phyloP scores from a whole-genome alignment of 2,329 filamentous ascomycete genomes.

The Tricladium varicosporioides region DNA sequence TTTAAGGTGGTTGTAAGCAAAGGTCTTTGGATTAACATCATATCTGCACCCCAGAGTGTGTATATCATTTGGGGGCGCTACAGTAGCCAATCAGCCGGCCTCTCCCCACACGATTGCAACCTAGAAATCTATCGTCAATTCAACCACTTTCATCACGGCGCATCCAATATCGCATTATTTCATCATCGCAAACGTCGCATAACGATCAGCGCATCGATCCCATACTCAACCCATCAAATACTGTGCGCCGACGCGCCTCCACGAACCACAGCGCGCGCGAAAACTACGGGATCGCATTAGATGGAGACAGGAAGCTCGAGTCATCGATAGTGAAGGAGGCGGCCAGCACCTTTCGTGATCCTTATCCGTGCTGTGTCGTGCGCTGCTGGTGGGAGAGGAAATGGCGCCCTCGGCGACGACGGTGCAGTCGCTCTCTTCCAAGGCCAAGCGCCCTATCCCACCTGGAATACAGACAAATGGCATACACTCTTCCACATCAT shows the following conservation, averaged over 20 bases:
- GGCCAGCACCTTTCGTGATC: slow-evolving; percentile 11
- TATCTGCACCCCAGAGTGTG: neutral
- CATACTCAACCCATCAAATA: neutral
- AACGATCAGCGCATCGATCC: neutral
- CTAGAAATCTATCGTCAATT: neutral
- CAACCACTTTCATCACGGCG: neutral
- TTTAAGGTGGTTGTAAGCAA: too few relatives aligned
- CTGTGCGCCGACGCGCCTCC: neutral
- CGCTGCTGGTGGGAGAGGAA: slow-evolving; percentile 1
- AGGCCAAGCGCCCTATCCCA: slow-evolving; percentile 67
- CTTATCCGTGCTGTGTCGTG: slow-evolving; percentile 3
- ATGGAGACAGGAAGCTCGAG: slow-evolving; percentile 19
- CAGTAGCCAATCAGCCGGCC: neutral
- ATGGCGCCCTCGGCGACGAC: slow-evolving; percentile 33
- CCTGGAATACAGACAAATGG: slow-evolving; percentile 50
- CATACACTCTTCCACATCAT: slow-evolving; percentile 48
- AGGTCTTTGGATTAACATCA: neutral
- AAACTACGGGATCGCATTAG: slow-evolving; percentile 11
- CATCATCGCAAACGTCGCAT: neutral
- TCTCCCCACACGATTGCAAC: neutral
- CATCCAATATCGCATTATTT: neutral
- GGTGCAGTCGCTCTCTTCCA: slow-evolving; percentile 37
- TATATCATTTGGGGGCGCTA: neutral
- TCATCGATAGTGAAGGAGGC: slow-evolving; percentile 24
- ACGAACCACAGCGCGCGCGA: neutral